Base-by-base conservation (phyloP, 2,329 filamentous ascomycete species). In the Alternaria sp. region DNA sequence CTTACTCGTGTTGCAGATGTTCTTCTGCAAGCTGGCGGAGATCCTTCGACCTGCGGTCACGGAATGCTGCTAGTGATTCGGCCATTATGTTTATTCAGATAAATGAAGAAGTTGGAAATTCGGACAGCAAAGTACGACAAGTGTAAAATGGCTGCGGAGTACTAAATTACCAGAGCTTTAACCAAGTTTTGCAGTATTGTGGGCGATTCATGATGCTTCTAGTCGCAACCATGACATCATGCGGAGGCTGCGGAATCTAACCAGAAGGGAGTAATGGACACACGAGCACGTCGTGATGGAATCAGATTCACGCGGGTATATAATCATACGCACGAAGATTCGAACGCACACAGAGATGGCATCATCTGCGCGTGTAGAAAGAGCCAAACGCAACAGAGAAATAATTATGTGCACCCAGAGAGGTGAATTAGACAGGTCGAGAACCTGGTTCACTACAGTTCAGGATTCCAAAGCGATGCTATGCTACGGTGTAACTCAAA, bases 1-100 rank as follows among this genome's bases (percentile, higher is more conserved):
- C 65, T n/a, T 67, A 75, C 74, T 76, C 74, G 66, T 76, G 73
- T 46, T 75, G 70, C 9, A 76, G 54, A 42, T 76, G 74, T 46
- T 75, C 68, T 49, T 76, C 74, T 5, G 74, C 73, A 4, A 76
- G 67, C 46, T 69, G 61, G 22, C 65, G 68, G 12, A 76, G 68
- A 12, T 76, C 71, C 43, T 64, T 66, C 52, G 71, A 74, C 48
- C 70, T 60, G 26, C 62, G 62, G 34, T 70, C 65, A 49, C 74
- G 68, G 61, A 76, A 74, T 20, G 73, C 74, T 52, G 74, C 74
- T 46, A 76, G 59, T 28, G 70, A 72, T 59, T 74, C 69, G 28
- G 73, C 65, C 73, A 75, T 75, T 43, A 32, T 59, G 34, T 44
- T 11, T 6, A 7, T 44, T 8, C 47, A 18, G 32, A 24, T 28